These are phyloP conservation scores for Talaromyces sp. DNA, from an alignment of 2,329 filamentous ascomycete genomes.

Conservation along the genomic window DNA sequence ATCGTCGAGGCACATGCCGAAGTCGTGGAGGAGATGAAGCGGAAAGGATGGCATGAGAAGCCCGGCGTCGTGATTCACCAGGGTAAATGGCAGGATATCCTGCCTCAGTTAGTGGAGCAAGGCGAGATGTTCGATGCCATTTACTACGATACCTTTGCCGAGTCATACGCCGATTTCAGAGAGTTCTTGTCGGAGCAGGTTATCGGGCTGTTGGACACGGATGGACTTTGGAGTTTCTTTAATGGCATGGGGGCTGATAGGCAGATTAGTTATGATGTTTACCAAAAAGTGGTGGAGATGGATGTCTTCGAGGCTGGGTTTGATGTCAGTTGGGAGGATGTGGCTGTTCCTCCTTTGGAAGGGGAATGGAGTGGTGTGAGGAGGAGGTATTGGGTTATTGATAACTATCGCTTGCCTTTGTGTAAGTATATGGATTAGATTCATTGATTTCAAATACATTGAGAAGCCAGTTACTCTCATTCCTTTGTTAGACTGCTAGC, in stretches of 20 bases:
- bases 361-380: constrained; percentile 86
- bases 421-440: constrained; percentile 30
- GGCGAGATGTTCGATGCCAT: constrained; percentile 79
- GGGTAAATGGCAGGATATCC: constrained; percentile 78
- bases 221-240: constrained; percentile 62
- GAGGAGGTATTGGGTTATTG: constrained; percentile 84
- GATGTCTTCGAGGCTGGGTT: constrained; percentile 85
- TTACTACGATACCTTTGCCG: constrained; percentile 97
- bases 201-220: constrained; percentile 65
- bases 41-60: constrained; percentile 66
- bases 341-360: constrained; percentile 70
- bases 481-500: neutral
- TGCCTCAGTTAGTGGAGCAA: constrained; percentile 65
- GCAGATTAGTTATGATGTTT: constrained; percentile 93
- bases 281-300: constrained; percentile 87
- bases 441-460: neutral
- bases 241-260: constrained; percentile 85
- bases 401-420: constrained; percentile 51
- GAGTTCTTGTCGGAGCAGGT: constrained; percentile 87
- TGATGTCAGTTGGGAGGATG: constrained; percentile 81
- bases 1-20: constrained; percentile 83
- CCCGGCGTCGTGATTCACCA: constrained; percentile 61
- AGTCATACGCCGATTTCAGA: constrained; percentile 82
- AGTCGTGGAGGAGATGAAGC: constrained; percentile 67
- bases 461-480: neutral